Evolutionary conservation across 2,329 filamentous ascomycete species (phyloP).

Genomic region (Microdochium paspali): DNA sequence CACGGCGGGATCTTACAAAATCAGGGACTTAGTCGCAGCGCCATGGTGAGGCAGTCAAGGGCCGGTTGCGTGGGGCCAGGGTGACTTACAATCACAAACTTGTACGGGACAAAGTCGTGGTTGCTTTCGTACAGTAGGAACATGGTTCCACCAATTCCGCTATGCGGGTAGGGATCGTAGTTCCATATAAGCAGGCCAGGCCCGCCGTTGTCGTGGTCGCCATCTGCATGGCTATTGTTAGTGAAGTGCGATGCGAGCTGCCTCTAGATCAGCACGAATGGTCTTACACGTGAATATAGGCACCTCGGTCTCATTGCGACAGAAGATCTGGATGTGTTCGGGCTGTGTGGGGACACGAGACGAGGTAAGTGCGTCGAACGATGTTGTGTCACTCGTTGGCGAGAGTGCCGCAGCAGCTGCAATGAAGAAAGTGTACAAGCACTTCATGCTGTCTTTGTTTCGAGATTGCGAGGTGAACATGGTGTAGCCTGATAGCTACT

Average conservation of each 20-base stretch:
- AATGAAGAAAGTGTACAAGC: no score
- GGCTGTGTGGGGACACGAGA: no score
- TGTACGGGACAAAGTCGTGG: slow-evolving; percentile 11
- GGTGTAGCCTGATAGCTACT: no score
- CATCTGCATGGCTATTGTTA: slow-evolving; percentile 2
- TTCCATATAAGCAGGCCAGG: slow-evolving; percentile 10
- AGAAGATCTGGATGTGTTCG: slow-evolving; percentile 7
- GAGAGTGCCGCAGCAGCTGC: no score
- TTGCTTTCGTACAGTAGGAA: slow-evolving; percentile 11
- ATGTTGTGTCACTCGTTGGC: no score
- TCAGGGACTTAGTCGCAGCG: background rate
- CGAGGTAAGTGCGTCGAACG: no score
- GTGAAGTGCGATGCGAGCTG: background rate
- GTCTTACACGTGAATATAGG: slow-evolving; percentile 2
- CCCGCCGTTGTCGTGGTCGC: slow-evolving; percentile 8
- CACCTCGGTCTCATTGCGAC: slow-evolving; percentile 6
- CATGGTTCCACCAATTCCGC: slow-evolving; percentile 8
- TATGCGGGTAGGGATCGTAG: slow-evolving; percentile 6
- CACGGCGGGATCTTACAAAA: slow-evolving; percentile 7
- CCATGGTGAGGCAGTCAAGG: background rate
- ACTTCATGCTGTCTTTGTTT: no score
- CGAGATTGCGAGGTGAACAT: no score
- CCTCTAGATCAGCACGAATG: no score
- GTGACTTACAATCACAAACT: slow-evolving; percentile 7
- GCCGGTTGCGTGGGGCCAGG: background rate